Evolutionary conservation across 2,329 filamentous ascomycete genomes (phyloP), one percentile per base, ranked within the genome.

Genomic region (Mycosphaerelloides madeirae): DNA sequence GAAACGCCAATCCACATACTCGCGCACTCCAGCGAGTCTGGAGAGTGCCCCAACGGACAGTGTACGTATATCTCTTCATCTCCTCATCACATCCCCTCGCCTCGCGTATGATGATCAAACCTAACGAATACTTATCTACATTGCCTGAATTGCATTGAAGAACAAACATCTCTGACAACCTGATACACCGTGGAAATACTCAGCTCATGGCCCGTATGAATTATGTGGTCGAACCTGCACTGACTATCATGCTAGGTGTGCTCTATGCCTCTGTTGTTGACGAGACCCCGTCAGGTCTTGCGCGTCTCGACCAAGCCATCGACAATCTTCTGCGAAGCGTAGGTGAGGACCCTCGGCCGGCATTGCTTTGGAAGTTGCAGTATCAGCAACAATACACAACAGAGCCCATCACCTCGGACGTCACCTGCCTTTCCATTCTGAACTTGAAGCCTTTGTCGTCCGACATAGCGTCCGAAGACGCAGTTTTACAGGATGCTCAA

Each of bases 111-210:
- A 96, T 97, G 90, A 95, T 69, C 69, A 70, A 78, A 71, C 68
- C 46, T 70, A 75, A 76, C 69, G 78, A 94, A 93, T 87, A 90
- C 90, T 97, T 97, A 97, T 96, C 91, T 96, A 97, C 91, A 96
- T 97, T 97, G 89, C 86, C 91, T 90, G 91, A 95, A 85, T 72
- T 73, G 68, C 77, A 78, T 84, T 95, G 90, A 94, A 82, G 89
- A 93, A 78, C 76, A 66, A 76, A 65, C 75, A 78, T 79, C 81
- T 89, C 85, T 91, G 83, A 91, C 83, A 87, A 83, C 73, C 88
- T 95, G 88, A 94, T 80, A 71, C 69, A 73, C 67, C 65, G 45
- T 46, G 34, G 22, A 25, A 25, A 25, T 25, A 6, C 22, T 25
- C 22, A 25, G 6, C 22, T 25, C 22, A 5, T 25, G 5, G 9